A percentile compares a stretch with the other conserved stretches of the same genome.
These are phyloP conservation scores for Trichoderma lentiforme DNA, from an alignment of 2,329 filamentous ascomycete species.

Conservation along the genomic window DNA sequence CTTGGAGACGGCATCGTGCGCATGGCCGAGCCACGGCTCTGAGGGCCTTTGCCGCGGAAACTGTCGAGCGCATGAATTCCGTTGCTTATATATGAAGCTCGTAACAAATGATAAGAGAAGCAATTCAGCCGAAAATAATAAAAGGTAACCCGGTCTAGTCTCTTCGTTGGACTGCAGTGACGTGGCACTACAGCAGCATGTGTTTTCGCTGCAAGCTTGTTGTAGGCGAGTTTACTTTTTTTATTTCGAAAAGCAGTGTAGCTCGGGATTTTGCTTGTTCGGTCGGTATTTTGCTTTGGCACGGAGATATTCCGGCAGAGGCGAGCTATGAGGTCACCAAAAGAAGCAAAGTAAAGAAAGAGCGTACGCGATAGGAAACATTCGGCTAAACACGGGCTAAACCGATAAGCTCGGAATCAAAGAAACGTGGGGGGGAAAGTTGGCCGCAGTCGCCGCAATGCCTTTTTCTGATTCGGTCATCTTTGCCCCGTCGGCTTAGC, in stretches of 20 bases:
- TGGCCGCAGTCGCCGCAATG: background rate
- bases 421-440: background rate
- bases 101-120: background rate
- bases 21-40: constrained; percentile 34
- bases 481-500: background rate
- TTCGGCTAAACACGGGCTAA: constrained; percentile 13
- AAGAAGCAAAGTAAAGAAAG: background rate
- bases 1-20: constrained; percentile 33
- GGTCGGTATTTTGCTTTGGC: background rate
- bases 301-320: constrained; percentile 4
- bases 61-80: constrained; percentile 27
- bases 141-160: background rate
- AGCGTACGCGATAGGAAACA: background rate
- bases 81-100: background rate
- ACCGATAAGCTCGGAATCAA: background rate
- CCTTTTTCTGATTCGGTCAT: background rate
- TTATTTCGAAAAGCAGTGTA: background rate
- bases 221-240: background rate
- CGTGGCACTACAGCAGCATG: background rate
- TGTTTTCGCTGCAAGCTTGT: background rate
- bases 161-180: background rate
- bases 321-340: constrained; percentile 7
- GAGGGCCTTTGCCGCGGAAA: constrained; percentile 24
- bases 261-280: background rate
- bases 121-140: background rate